A percentile compares a stretch with the other conserved stretches of the same genome.
These are phyloP conservation scores for Eucalyptus pauciflora DNA, from an alignment of 345 rosid species.

Conservation along the genomic window DNA sequence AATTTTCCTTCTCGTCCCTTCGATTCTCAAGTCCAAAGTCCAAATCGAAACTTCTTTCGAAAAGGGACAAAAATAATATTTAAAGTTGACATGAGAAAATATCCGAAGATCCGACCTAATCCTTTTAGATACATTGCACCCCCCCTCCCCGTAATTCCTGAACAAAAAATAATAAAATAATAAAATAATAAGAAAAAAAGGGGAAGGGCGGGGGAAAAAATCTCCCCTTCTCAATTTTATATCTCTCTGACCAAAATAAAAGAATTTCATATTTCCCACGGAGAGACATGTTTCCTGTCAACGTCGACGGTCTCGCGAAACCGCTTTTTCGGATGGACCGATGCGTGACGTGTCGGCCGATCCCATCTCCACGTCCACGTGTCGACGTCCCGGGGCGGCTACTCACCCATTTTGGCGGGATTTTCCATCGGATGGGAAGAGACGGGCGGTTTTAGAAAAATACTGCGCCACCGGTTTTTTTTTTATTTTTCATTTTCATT, in stretches of 20 bases:
- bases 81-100: neutral
- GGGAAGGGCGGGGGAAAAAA: neutral
- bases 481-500: neutral
- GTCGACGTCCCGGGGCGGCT: neutral
- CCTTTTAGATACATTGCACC: neutral
- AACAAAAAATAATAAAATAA: neutral
- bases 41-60: neutral
- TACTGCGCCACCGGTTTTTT: neutral
- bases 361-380: neutral
- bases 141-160: neutral
- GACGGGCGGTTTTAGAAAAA: neutral
- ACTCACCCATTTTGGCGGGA: neutral
- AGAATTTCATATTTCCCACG: neutral
- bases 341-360: neutral
- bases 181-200: neutral
- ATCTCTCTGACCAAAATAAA: neutral
- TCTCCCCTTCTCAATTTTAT: neutral
- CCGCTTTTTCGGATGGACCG: neutral
- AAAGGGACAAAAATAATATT: neutral
- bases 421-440: neutral
- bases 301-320: neutral
- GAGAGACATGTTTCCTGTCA: neutral
- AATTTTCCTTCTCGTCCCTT: neutral
- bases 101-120: neutral
- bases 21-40: neutral